phyloP scores from a whole-genome alignment of 768 basidiomycete genomes.

The Phylloporus rhodoxanthus region DNA sequence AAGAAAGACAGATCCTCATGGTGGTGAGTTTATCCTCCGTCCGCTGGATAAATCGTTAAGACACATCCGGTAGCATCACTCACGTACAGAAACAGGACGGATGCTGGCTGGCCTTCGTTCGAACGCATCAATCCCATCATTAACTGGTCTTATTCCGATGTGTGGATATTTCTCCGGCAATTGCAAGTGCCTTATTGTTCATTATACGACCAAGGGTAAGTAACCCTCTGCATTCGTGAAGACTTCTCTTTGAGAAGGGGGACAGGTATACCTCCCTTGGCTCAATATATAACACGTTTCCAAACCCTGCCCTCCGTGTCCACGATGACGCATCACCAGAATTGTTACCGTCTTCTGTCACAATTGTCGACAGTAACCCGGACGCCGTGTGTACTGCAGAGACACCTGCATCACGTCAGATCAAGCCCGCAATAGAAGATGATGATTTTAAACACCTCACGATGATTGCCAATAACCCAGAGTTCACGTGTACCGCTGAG shows the following conservation, averaged over 20 bases:
- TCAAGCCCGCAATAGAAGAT: neutral
- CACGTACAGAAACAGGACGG: slow-evolving; percentile 70
- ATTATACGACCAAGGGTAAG: slow-evolving; percentile 88
- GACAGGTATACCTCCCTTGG: slow-evolving; percentile 94
- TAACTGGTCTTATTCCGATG: slow-evolving; percentile 85
- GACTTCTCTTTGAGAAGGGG: neutral
- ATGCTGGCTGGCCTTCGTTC: slow-evolving; percentile 83
- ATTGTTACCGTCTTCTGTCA: slow-evolving; percentile 16
- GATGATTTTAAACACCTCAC: slow-evolving; percentile 6
- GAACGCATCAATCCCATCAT: slow-evolving; percentile 94
- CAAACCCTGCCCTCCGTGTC: slow-evolving; percentile 72
- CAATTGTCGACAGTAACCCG: slow-evolving; percentile 19
- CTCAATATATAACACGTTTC: slow-evolving; percentile 90
- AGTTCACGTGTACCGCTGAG: slow-evolving; percentile 15
- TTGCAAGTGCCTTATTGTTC: slow-evolving; percentile 80
- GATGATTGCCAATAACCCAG: slow-evolving; percentile 17
- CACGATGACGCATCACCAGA: slow-evolving; percentile 7
- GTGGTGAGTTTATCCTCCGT: slow-evolving; percentile 54
- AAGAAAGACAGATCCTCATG: slow-evolving; percentile 85
- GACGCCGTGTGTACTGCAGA: slow-evolving; percentile 15
- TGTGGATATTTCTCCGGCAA: slow-evolving; percentile 80
- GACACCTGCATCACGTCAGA: neutral
- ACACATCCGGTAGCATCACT: slow-evolving; percentile 51
- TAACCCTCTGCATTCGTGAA: slow-evolving; percentile 1
- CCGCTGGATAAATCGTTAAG: neutral